A percentile compares a stretch with the other conserved stretches of the same genome.
Evolutionary conservation across 768 basidiomycete genomes (phyloP).

Genomic region (Suillus bovinus): DNA sequence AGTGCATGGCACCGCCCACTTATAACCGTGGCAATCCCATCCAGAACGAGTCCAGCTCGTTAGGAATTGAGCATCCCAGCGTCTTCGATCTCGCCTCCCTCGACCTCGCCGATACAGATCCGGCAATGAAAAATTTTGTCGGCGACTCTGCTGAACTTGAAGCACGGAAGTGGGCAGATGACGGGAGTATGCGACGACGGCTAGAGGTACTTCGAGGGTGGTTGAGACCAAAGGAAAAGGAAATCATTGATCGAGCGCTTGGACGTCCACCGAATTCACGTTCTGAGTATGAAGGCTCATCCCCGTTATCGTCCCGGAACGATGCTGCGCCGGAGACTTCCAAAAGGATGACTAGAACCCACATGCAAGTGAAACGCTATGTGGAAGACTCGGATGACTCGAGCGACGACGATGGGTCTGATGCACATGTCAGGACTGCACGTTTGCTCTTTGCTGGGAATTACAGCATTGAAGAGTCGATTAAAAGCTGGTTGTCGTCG

Average conservation of each 20-base stretch:
- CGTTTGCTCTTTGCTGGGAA: constrained; percentile 50
- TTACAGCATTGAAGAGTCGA: constrained; percentile 23
- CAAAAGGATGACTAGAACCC: too few species aligned
- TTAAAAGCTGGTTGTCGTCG: constrained; percentile 20
- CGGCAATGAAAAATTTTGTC: constrained; percentile 65
- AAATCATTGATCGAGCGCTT: constrained; percentile 36
- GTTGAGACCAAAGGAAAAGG: constrained; percentile 38
- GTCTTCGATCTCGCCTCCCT: constrained; percentile 10
- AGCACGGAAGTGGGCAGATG: constrained; percentile 58
- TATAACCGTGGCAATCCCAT: background rate
- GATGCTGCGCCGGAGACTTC: background rate
- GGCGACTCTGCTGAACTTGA: constrained; percentile 48
- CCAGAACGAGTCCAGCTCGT: constrained; percentile 11
- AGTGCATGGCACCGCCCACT: constrained; percentile 41
- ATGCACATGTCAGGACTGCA: constrained; percentile 57
- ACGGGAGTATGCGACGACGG: constrained; percentile 43
- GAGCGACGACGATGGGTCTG: constrained; percentile 41
- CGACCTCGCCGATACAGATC: constrained; percentile 41
- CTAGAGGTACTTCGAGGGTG: constrained; percentile 45
- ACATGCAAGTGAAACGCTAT: background rate
- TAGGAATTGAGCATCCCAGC: constrained; percentile 9
- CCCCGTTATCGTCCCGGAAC: background rate
- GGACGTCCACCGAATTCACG: constrained; percentile 12
- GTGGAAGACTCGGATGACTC: constrained; percentile 44
- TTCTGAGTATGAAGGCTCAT: background rate